A percentile compares a stretch with the other conserved stretches of the same genome.
Evolutionary conservation across 139 green algal genomes (phyloP).

Genomic region (Gonium pectorale): DNA sequence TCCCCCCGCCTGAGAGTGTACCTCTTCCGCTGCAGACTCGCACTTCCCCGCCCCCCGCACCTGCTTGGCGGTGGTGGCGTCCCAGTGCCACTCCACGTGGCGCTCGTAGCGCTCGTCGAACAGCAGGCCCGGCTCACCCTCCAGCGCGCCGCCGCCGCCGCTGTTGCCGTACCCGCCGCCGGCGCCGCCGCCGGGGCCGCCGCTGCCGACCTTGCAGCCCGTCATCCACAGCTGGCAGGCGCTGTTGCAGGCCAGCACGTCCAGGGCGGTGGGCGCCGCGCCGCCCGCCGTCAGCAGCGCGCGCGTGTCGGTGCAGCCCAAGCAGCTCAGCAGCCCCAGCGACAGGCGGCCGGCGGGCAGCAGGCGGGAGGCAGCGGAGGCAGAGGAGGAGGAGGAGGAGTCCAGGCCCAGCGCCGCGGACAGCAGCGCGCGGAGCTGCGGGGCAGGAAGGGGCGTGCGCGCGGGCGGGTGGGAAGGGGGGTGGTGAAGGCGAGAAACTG

Average conservation of each 20-base stretch:
- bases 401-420: no score
- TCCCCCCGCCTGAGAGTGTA: no score
- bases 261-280: slow-evolving; percentile 49
- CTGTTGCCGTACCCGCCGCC: not conserved
- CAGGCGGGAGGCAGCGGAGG: not conserved
- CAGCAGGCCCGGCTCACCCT: not conserved
- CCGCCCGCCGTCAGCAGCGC: slow-evolving; percentile 40
- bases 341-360: slow-evolving; percentile 42
- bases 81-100: slow-evolving; percentile 71
- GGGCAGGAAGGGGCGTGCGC: no score
- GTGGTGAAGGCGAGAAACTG: no score
- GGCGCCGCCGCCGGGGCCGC: not conserved
- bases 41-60: no score
- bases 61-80: slow-evolving; percentile 53
- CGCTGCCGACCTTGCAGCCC: not conserved
- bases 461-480: no score
- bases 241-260: slow-evolving; percentile 67
- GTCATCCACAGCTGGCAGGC: slow-evolving; percentile 58
- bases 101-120: slow-evolving; percentile 68
- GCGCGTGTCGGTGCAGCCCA: slow-evolving; percentile 69
- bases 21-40: no score
- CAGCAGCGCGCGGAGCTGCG: no score
- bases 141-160: not conserved
- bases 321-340: slow-evolving; percentile 75
- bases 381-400: not conserved